Evolutionary conservation across 306 rosid species (phyloP).

Genomic region (Bauhinia variegata): DNA sequence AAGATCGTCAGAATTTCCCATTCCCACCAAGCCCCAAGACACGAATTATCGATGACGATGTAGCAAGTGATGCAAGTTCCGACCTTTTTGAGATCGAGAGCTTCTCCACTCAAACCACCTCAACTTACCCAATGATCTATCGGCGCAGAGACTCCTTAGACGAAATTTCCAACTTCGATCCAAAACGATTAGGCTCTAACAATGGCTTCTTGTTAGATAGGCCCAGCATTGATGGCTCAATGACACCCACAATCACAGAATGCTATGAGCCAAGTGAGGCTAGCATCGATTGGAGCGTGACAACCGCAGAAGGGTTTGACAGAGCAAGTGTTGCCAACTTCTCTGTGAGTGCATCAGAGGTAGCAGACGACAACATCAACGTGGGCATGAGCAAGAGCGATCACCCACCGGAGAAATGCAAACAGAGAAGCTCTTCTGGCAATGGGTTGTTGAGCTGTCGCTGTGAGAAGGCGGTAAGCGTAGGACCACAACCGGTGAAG

Average conservation of each 20-base stretch:
- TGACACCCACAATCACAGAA: slow-evolving; percentile 51
- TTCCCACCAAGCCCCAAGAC: slow-evolving; percentile 40
- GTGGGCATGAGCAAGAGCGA: not conserved
- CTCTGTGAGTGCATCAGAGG: slow-evolving; percentile 32
- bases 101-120: slow-evolving; percentile 56
- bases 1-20: slow-evolving; percentile 14
- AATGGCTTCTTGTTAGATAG: slow-evolving; percentile 25
- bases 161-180: slow-evolving; percentile 40
- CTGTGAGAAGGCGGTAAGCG: slow-evolving; percentile 82
- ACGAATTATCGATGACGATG: slow-evolving; percentile 37
- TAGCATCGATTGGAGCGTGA: slow-evolving; percentile 89
- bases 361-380: slow-evolving; percentile 5
- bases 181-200: slow-evolving; percentile 26
- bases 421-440: slow-evolving; percentile 39
- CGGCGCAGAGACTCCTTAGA: slow-evolving; percentile 57
- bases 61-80: slow-evolving; percentile 85
- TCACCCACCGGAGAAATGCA: slow-evolving; percentile 40
- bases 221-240: slow-evolving; percentile 50
- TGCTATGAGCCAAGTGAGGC: slow-evolving; percentile 81
- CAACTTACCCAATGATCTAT: slow-evolving; percentile 29
- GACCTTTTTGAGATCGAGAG: slow-evolving; percentile 88
- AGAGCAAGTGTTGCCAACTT: slow-evolving; percentile 35
- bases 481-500: slow-evolving; percentile 65
- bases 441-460: slow-evolving; percentile 73
- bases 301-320: slow-evolving; percentile 73